A percentile compares a stretch with the other conserved stretches of the same genome.
These are phyloP conservation scores for Suillus discolor DNA, from an alignment of 768 basidiomycete genomes.

Conservation along the genomic window DNA sequence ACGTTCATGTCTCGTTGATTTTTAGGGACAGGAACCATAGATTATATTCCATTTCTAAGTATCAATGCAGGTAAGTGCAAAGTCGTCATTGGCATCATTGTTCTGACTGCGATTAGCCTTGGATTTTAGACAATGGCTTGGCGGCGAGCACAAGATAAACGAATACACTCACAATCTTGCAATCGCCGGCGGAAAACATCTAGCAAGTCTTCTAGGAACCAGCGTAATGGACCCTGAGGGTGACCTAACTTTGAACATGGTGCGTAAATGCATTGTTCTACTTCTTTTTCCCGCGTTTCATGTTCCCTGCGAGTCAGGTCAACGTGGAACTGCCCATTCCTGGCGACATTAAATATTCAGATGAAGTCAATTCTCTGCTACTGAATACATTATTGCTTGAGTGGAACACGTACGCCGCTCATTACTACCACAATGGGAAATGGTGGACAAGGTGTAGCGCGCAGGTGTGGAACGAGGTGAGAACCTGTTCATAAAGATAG, in stretches of 20 bases:
- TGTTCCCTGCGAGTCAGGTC: conserved; percentile 25
- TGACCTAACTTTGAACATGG: conserved; percentile 74
- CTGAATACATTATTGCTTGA: conserved; percentile 22
- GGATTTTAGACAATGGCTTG: conserved; percentile 71
- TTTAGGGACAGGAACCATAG: conserved; percentile 67
- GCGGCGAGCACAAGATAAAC: conserved; percentile 75
- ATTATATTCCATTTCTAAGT: conserved; percentile 55
- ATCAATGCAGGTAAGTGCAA: conserved; percentile 49
- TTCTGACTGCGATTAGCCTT: conserved; percentile 47
- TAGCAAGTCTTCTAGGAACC: conserved; percentile 66
- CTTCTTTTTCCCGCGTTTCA: not conserved
- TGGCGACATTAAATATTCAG: conserved; percentile 24
- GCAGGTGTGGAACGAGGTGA: conserved; percentile 36
- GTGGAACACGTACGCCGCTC: conserved; percentile 17
- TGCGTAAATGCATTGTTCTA: conserved; percentile 32
- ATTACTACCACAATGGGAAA: conserved; percentile 30
- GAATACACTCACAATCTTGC: conserved; percentile 73
- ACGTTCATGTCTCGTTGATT: not conserved
- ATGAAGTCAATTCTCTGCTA: conserved; percentile 19
- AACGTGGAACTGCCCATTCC: conserved; percentile 44
- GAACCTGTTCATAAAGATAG: not conserved
- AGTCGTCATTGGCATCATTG: not conserved
- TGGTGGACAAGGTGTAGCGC: conserved; percentile 36
- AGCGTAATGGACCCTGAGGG: conserved; percentile 59
- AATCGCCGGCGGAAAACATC: conserved; percentile 58